Conservation (phyloP, 768 basidiomycete genomes). For the Termitomyces sp. region DNA sequence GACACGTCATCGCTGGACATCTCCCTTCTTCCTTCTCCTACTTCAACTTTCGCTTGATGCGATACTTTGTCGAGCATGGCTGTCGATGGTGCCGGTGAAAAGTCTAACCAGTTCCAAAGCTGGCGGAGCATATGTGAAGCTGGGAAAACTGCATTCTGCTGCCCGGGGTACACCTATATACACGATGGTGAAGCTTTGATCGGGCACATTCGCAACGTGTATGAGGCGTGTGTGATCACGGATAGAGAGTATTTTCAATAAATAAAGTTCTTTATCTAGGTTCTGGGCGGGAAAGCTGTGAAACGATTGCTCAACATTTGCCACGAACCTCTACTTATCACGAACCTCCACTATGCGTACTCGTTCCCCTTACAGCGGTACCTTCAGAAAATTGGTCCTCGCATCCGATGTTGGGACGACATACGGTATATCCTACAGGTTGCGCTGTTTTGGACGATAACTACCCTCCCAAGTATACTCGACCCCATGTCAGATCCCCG, state of each 20-base stretch:
- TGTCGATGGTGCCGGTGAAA: background rate
- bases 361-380: conserved; percentile 34
- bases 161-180: background rate
- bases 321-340: background rate
- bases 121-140: background rate
- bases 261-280: background rate
- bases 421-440: no score
- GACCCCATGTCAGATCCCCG: no score
- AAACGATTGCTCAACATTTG: background rate
- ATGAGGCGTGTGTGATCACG: conserved; percentile 4
- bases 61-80: background rate
- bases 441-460: no score
- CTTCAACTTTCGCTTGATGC: background rate
- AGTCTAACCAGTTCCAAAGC: no score
- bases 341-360: conserved; percentile 9
- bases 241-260: background rate
- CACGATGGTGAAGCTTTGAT: conserved; percentile 3
- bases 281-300: conserved; percentile 33
- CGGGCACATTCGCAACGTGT: conserved; percentile 5
- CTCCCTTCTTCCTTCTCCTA: background rate
- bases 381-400: conserved; percentile 35
- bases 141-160: background rate
- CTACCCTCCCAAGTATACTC: no score
- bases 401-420: conserved; percentile 35
- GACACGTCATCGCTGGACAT: background rate